Evolutionary conservation across 257 asterid species (phyloP).

Genomic region (Catharanthus roseus): DNA sequence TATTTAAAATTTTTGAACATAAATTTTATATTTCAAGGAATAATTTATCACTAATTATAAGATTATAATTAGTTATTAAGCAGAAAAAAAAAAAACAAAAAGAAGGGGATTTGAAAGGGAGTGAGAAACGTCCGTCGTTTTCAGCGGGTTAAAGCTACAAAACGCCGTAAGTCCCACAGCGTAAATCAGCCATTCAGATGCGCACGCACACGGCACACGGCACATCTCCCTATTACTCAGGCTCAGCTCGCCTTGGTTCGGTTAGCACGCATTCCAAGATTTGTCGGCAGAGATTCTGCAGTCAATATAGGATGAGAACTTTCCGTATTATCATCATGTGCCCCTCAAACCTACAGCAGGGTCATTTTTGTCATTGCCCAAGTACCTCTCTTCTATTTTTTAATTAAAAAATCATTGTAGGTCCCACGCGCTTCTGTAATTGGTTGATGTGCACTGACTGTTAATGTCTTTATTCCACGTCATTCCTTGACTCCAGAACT

Average conservation of each 20-base stretch:
- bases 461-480: too few species aligned
- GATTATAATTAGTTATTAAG: background rate
- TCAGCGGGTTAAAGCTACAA: conserved; percentile 1
- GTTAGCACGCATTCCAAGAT: conserved; percentile 6
- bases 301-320: too few species aligned
- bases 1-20: too few species aligned
- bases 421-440: background rate
- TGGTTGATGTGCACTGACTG: conserved; percentile 6
- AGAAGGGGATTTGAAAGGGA: background rate
- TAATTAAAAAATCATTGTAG: background rate
- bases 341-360: background rate
- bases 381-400: background rate
- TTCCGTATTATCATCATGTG: background rate
- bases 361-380: background rate
- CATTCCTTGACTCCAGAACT: too few species aligned
- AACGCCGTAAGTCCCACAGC: conserved; percentile 1
- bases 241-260: too few species aligned
- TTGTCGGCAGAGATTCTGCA: conserved; percentile 18
- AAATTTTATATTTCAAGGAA: too few species aligned
- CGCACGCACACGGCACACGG: background rate
- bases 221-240: background rate
- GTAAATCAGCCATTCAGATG: background rate
- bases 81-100: background rate
- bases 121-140: conserved; percentile 13
- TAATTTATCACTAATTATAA: too few species aligned